These are phyloP conservation scores for Bruguiera hainesii DNA, from an alignment of 441 rosid genomes.

Conservation along the genomic window DNA sequence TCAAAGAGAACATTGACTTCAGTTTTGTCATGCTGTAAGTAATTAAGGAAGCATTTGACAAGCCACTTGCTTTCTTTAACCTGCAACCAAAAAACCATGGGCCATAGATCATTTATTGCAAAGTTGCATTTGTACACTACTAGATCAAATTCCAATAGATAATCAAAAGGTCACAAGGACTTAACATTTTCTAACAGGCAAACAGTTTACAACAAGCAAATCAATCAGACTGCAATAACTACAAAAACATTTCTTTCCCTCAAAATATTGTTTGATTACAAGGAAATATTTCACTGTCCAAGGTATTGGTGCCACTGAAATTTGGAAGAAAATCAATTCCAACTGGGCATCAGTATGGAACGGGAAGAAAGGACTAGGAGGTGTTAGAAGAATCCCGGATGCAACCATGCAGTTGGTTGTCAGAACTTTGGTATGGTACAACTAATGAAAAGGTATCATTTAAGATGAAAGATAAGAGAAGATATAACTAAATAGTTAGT, in stretches of 20 bases:
- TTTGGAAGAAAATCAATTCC: neutral
- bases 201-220: neutral
- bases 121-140: neutral
- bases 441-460: no score
- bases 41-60: constrained; percentile 94
- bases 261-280: neutral
- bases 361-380: neutral
- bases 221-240: neutral
- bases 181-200: neutral
- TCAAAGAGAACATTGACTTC: constrained; percentile 92
- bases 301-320: neutral
- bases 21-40: constrained; percentile 72
- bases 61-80: constrained; percentile 99
- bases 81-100: constrained; percentile 37
- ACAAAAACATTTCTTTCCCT: neutral
- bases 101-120: constrained; percentile 7
- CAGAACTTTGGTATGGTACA: no score
- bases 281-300: neutral
- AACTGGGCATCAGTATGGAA: neutral
- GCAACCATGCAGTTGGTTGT: no score
- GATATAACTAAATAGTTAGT: no score
- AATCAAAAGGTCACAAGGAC: neutral
- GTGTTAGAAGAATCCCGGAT: neutral
- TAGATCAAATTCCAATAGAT: no score
- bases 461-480: no score